These are phyloP conservation scores for Heterobasidion parviporum DNA, from an alignment of 1,284 basidiomycete genomes.

Conservation along the genomic window DNA sequence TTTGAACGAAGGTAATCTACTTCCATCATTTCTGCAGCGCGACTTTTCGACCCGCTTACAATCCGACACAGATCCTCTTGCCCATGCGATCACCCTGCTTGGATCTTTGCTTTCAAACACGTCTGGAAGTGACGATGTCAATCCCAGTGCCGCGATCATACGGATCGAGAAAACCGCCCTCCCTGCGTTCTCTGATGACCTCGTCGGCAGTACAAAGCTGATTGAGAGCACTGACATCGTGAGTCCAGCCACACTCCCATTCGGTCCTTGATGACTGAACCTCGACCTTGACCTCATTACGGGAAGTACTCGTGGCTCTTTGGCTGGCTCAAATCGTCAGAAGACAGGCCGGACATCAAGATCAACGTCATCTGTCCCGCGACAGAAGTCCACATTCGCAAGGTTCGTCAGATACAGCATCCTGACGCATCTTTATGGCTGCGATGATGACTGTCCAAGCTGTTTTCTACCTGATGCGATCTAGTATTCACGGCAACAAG, in stretches of 20 bases:
- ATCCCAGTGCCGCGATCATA: constrained; percentile 39
- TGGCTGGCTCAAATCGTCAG: constrained; percentile 29
- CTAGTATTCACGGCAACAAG: constrained; percentile 75
- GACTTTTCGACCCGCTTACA: neutral
- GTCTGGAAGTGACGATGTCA: constrained; percentile 12
- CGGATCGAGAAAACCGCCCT: constrained; percentile 54
- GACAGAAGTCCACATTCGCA: constrained; percentile 75
- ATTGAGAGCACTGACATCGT: constrained; percentile 44
- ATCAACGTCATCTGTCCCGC: constrained; percentile 79
- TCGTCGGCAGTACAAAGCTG: constrained; percentile 23
- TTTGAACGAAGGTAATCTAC: constrained; percentile 43
- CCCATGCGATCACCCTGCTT: constrained; percentile 39
- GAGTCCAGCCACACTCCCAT: neutral
- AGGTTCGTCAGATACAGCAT: constrained; percentile 30
- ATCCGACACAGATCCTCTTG: constrained; percentile 35
- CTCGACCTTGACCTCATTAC: neutral
- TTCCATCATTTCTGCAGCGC: neutral
- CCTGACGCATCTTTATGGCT: neutral
- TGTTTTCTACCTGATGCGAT: neutral
- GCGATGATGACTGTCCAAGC: neutral
- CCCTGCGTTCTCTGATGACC: constrained; percentile 21
- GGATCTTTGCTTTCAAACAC: constrained; percentile 19
- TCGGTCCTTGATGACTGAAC: neutral
- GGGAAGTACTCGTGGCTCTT: constrained; percentile 34
- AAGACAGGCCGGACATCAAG: constrained; percentile 36